Conservation (phyloP, 2,329 filamentous ascomycete genomes). For the Claviceps monticola region DNA sequence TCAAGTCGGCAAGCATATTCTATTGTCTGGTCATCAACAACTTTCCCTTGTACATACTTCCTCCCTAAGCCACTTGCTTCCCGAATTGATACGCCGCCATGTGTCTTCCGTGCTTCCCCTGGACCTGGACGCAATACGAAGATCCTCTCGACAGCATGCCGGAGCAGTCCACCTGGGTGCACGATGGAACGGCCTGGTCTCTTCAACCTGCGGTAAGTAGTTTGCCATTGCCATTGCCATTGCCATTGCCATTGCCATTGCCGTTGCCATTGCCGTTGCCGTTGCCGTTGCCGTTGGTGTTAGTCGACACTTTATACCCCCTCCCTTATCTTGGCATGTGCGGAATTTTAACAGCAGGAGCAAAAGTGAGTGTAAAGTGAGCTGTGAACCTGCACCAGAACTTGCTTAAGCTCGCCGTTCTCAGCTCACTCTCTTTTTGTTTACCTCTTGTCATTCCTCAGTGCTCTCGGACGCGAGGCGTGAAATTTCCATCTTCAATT, state of each 20-base stretch:
- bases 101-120: slow-evolving; percentile 41
- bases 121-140: slow-evolving; percentile 34
- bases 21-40: background rate
- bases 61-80: background rate
- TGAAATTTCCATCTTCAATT: background rate
- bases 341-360: too few relatives aligned
- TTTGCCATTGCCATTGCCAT: background rate
- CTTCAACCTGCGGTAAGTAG: slow-evolving; percentile 26
- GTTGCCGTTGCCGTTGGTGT: too few relatives aligned
- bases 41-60: background rate
- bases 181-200: slow-evolving; percentile 21
- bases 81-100: slow-evolving; percentile 18
- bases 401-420: background rate
- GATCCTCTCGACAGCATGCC: slow-evolving; percentile 23
- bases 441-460: background rate
- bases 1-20: background rate
- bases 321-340: too few relatives aligned
- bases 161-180: slow-evolving; percentile 28
- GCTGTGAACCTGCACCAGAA: background rate
- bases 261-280: background rate
- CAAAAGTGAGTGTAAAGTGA: slow-evolving; percentile 6
- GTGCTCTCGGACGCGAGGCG: background rate
- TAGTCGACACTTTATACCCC: too few relatives aligned
- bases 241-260: too few relatives aligned
- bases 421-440: background rate